Evolutionary conservation across 768 basidiomycete species (phyloP).

Genomic region (Tylopilus plumbeoviolaceoides): DNA sequence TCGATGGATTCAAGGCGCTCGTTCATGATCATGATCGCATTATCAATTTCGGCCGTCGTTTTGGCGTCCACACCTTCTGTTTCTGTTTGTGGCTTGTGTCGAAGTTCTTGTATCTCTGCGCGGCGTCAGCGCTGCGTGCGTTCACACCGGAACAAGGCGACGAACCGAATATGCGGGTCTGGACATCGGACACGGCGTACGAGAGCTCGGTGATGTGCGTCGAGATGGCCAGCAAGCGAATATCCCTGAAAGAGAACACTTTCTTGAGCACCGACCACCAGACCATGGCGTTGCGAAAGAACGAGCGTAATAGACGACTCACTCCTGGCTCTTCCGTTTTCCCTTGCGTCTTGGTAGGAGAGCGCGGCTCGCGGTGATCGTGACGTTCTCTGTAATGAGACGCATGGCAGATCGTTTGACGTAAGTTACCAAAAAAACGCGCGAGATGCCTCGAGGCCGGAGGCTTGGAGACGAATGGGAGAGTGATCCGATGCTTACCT

Average conservation of each 20-base stretch:
- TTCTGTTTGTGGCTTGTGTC: slow-evolving; percentile 76
- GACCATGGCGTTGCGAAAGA: slow-evolving; percentile 19
- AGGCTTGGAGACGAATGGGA: slow-evolving; percentile 8
- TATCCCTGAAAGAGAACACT: slow-evolving; percentile 48
- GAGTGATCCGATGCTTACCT: slow-evolving; percentile 41
- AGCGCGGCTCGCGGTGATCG: slow-evolving; percentile 56
- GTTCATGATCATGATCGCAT: slow-evolving; percentile 74
- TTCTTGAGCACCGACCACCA: slow-evolving; percentile 27
- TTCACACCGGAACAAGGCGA: slow-evolving; percentile 4
- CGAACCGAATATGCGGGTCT: slow-evolving; percentile 85
- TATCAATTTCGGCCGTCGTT: slow-evolving; percentile 71
- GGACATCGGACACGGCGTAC: slow-evolving; percentile 83
- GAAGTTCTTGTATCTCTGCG: slow-evolving; percentile 87
- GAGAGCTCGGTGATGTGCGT: slow-evolving; percentile 86
- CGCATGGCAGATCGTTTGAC: slow-evolving; percentile 30
- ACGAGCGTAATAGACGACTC: slow-evolving; percentile 31
- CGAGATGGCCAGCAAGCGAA: slow-evolving; percentile 72
- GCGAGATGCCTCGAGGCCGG: slow-evolving; percentile 21
- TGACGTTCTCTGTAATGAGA: slow-evolving; percentile 57
- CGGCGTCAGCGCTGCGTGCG: slow-evolving; percentile 10
- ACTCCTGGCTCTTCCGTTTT: slow-evolving; percentile 66
- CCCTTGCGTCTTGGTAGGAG: slow-evolving; percentile 41
- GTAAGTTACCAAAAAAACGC: slow-evolving; percentile 29
- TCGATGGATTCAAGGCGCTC: slow-evolving; percentile 73
- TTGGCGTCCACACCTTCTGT: slow-evolving; percentile 47